Percentiles rank a stretch among this genome's conserved stretches.
Evolutionary conservation across 306 rosid genomes (phyloP).

Genomic region (Psophocarpus tetragonolobus): DNA sequence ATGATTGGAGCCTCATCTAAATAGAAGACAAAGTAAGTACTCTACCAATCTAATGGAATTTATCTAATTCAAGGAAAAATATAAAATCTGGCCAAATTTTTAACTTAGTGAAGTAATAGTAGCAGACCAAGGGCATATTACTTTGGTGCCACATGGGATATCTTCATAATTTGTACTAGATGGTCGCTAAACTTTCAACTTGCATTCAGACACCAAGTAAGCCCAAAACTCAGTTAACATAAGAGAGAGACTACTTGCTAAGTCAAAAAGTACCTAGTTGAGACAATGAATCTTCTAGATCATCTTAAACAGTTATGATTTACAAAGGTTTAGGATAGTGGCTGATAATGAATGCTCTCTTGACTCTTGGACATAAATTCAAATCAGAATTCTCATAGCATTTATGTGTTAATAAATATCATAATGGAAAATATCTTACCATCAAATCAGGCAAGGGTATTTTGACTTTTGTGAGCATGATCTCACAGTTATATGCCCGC

Average conservation of each 20-base stretch:
- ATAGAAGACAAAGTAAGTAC: background rate
- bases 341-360: background rate
- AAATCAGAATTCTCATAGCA: slow-evolving; percentile 33
- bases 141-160: background rate
- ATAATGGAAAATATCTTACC: slow-evolving; percentile 58
- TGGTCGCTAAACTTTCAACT: too few species aligned
- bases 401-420: slow-evolving; percentile 2
- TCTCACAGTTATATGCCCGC: slow-evolving; percentile 96
- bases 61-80: background rate
- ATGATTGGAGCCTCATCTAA: background rate
- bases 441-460: slow-evolving; percentile 88
- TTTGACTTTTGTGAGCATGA: slow-evolving; percentile 97
- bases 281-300: background rate
- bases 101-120: background rate
- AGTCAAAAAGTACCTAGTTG: background rate
- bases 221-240: too few species aligned
- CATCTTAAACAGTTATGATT: slow-evolving; percentile 16
- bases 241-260: background rate
- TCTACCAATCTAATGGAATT: background rate
- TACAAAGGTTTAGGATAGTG: background rate
- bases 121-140: background rate
- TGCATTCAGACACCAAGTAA: too few species aligned
- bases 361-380: slow-evolving; percentile 25
- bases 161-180: too few species aligned
- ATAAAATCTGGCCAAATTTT: background rate